A percentile compares a stretch with the other conserved stretches of the same genome.
Conservation (phyloP, 805 yeast species). For the Starmerella khaoyaiensis region DNA sequence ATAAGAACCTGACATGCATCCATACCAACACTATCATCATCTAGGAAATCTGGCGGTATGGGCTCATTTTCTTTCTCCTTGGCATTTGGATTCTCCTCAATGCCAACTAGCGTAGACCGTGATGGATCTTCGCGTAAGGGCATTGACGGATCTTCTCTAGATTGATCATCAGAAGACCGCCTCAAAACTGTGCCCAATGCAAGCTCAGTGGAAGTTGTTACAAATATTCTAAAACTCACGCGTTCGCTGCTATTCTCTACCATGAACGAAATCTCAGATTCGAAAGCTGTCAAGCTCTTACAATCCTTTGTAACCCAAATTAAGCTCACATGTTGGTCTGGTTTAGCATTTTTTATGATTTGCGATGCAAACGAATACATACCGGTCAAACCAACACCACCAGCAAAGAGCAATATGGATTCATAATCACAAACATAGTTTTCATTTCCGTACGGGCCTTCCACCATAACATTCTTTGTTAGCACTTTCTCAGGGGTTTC, state of each 20-base stretch:
- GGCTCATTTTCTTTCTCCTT: background rate
- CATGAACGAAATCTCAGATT: slow-evolving; percentile 37
- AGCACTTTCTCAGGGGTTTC: slow-evolving; percentile 23
- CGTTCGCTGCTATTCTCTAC: background rate
- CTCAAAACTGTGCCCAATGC: slow-evolving; percentile 5
- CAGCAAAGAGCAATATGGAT: slow-evolving; percentile 42
- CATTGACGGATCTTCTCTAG: too few species aligned
- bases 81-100: background rate
- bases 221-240: slow-evolving; percentile 14
- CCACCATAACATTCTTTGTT: slow-evolving; percentile 35
- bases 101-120: background rate
- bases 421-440: slow-evolving; percentile 37
- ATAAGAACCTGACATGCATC: slow-evolving; percentile 7
- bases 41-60: background rate
- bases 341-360: slow-evolving; percentile 9
- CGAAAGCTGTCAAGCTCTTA: slow-evolving; percentile 39
- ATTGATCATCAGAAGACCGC: background rate
- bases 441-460: slow-evolving; percentile 49
- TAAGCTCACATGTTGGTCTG: slow-evolving; percentile 16
- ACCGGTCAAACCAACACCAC: slow-evolving; percentile 55
- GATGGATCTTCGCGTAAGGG: background rate
- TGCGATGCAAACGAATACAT: slow-evolving; percentile 37
- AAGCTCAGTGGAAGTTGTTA: slow-evolving; percentile 12
- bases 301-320: slow-evolving; percentile 25
- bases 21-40: background rate